phyloP scores from a whole-genome alignment of 1,139 yeast genomes.

The Arxiozyma bovina region DNA sequence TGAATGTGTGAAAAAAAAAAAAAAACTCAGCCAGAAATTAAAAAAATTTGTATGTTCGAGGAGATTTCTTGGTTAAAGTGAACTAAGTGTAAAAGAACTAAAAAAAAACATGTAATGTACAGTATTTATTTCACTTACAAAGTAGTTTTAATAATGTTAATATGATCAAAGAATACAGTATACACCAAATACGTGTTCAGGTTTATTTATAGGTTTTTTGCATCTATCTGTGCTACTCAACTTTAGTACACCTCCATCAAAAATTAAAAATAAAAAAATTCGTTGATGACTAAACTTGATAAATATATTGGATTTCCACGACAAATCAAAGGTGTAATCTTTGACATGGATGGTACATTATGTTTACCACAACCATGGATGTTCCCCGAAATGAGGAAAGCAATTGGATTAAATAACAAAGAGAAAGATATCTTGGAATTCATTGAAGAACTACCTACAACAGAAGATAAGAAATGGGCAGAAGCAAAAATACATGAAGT shows the following conservation, averaged over 20 bases:
- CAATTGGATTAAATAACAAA: conserved; percentile 40
- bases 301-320: conserved; percentile 6
- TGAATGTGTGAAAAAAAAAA: background rate
- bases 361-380: conserved; percentile 60
- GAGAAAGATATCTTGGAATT: conserved; percentile 43
- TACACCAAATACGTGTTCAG: background rate
- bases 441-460: conserved; percentile 36
- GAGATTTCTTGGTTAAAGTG: background rate
- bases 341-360: conserved; percentile 66
- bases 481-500: conserved; percentile 38
- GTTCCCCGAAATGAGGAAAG: conserved; percentile 54
- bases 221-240: background rate
- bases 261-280: background rate
- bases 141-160: too few species aligned
- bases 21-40: background rate
- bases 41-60: background rate
- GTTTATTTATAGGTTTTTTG: too few species aligned
- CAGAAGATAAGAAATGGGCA: conserved; percentile 36
- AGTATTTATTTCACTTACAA: too few species aligned
- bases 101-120: too few species aligned
- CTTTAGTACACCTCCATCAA: background rate
- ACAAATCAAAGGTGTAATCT: conserved; percentile 42
- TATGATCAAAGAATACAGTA: too few species aligned
- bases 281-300: conserved; percentile 1
- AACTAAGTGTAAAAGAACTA: too few species aligned